These are phyloP conservation scores for Amphichorda felina DNA, from an alignment of 2,329 filamentous ascomycete species.

Conservation along the genomic window DNA sequence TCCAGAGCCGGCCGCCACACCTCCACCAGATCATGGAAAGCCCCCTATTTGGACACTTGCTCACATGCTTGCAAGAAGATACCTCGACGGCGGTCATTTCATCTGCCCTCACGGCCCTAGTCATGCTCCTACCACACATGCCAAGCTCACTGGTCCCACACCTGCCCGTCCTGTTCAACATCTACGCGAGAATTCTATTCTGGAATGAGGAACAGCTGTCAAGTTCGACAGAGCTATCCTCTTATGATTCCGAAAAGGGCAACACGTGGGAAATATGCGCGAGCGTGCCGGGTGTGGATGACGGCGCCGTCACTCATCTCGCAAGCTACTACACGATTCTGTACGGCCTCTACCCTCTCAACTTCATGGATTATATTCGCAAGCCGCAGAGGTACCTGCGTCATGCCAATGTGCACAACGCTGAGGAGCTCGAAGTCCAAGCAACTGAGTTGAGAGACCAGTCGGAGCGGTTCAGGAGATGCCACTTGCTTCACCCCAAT, in stretches of 20 bases:
- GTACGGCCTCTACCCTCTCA: conserved; percentile 74
- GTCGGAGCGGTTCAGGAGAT: conserved; percentile 61
- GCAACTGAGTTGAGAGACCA: conserved; percentile 65
- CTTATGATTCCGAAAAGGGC: conserved; percentile 24
- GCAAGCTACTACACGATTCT: conserved; percentile 70
- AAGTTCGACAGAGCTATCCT: conserved; percentile 13
- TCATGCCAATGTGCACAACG: conserved; percentile 55
- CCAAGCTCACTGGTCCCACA: conserved; percentile 58
- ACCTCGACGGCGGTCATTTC: conserved; percentile 69
- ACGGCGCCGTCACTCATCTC: conserved; percentile 50
- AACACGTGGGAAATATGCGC: conserved; percentile 51
- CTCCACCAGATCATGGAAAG: conserved; percentile 63
- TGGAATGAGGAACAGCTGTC: conserved; percentile 48
- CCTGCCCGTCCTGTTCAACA: conserved; percentile 65
- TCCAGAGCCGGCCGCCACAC: conserved; percentile 68
- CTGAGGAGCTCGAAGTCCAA: conserved; percentile 67
- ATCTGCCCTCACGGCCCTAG: conserved; percentile 59
- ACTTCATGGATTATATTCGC: conserved; percentile 76
- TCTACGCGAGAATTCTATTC: conserved; percentile 69
- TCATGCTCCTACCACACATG: conserved; percentile 77
- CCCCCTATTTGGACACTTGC: conserved; percentile 56
- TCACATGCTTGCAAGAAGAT: conserved; percentile 65
- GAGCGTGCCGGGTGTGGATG: conserved; percentile 48
- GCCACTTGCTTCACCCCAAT: conserved; percentile 71
- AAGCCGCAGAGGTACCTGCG: conserved; percentile 72